Evolutionary conservation across 2,329 filamentous ascomycete genomes (phyloP).

Genomic region (Helotiales sp.): DNA sequence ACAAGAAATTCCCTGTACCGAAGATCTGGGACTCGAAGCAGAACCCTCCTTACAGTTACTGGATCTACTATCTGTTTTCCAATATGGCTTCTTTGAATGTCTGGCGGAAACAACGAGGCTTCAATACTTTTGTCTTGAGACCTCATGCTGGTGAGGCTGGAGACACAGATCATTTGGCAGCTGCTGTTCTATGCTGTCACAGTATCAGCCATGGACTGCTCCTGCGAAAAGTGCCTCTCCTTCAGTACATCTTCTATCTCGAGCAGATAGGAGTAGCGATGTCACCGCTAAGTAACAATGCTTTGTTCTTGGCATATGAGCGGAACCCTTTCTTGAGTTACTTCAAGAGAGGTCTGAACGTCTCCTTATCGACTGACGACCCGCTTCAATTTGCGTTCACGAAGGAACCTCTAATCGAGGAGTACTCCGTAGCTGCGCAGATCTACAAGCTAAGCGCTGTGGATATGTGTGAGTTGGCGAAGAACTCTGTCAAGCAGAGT

Average conservation of each 20-base stretch:
- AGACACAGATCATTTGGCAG: conserved; percentile 93
- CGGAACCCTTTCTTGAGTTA: conserved; percentile 96
- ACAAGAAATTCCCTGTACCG: conserved; percentile 92
- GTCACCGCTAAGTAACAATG: conserved; percentile 99
- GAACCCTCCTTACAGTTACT: conserved; percentile 98
- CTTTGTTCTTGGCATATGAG: conserved; percentile 93
- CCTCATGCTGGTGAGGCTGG: conserved; percentile 97
- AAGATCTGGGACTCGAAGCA: conserved; percentile 88
- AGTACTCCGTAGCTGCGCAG: conserved; percentile 96
- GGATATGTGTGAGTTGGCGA: conserved; percentile 98
- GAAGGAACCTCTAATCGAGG: conserved; percentile 96
- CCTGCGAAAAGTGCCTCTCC: conserved; percentile 87
- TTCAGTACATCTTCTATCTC: conserved; percentile 97
- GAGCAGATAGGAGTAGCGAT: conserved; percentile 98
- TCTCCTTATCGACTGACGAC: conserved; percentile 95
- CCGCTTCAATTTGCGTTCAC: conserved; percentile 98
- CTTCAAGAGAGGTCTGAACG: conserved; percentile 92
- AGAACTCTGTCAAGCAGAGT: conserved; percentile 93
- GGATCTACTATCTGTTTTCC: conserved; percentile 96
- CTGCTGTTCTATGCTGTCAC: conserved; percentile 89
- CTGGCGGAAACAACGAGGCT: conserved; percentile 87
- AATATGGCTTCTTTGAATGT: conserved; percentile 93
- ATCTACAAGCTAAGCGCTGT: conserved; percentile 97
- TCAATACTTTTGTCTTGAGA: conserved; percentile 92
- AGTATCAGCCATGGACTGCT: conserved; percentile 96